A percentile compares a stretch with the other conserved stretches of the same genome.
Evolutionary conservation across 2,329 filamentous ascomycete species (phyloP).

Genomic region (Pseudogymnoascus sp.): DNA sequence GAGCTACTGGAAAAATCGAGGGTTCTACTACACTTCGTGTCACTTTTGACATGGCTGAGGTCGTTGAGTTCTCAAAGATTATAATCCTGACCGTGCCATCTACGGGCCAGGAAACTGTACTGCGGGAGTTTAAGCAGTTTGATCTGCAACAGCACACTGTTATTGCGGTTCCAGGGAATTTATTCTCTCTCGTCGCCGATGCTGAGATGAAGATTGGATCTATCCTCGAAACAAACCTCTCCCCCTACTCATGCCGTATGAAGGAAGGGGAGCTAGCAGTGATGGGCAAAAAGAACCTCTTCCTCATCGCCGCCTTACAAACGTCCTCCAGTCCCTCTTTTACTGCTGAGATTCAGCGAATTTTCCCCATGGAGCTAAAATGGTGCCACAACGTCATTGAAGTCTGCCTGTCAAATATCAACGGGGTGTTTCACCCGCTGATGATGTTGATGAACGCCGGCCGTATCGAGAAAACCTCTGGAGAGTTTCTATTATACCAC

Average conservation of each 20-base stretch:
- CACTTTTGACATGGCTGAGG: constrained; percentile 19
- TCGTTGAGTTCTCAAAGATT: constrained; percentile 17
- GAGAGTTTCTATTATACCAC: constrained; percentile 18
- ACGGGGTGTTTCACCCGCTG: constrained; percentile 23
- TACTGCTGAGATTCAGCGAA: constrained; percentile 11
- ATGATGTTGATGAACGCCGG: constrained; percentile 25
- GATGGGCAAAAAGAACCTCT: constrained; percentile 16
- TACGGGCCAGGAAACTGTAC: neutral
- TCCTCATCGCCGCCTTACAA: constrained; percentile 5
- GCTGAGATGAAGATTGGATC: constrained; percentile 14
- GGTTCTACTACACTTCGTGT: constrained; percentile 10
- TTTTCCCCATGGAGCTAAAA: constrained; percentile 18
- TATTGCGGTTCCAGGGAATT: constrained; percentile 21
- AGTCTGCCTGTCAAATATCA: constrained; percentile 22
- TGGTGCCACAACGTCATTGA: constrained; percentile 24
- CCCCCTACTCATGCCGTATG: constrained; percentile 22
- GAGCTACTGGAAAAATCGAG: constrained; percentile 13
- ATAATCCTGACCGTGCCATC: constrained; percentile 17
- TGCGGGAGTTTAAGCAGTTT: neutral
- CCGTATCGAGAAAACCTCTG: constrained; percentile 22
- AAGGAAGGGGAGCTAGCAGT: constrained; percentile 15
- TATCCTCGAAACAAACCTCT: constrained; percentile 22
- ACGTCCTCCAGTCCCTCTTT: neutral
- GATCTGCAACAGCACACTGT: constrained; percentile 10
- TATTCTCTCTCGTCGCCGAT: constrained; percentile 18